Evolutionary conservation across 805 yeast species (phyloP).

Genomic region (Myxozyma sirexii): DNA sequence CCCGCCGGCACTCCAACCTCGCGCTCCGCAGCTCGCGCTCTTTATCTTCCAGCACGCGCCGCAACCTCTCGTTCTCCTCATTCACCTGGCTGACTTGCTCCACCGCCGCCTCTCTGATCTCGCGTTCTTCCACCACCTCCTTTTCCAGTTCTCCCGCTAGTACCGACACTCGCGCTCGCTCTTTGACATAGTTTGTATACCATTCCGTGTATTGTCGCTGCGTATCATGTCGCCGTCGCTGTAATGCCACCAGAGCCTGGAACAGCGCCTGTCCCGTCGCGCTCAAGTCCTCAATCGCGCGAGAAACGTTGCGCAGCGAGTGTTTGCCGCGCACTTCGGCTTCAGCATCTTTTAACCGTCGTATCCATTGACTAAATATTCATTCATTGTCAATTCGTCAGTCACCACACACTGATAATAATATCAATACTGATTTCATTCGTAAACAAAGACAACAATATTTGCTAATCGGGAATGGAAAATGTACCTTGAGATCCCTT

Average conservation of each 20-base stretch:
- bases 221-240: slow-evolving; percentile 27
- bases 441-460: too few species aligned
- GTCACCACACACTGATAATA: too few species aligned
- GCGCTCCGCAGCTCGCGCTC: slow-evolving; percentile 27
- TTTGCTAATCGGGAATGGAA: too few species aligned
- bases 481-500: slow-evolving; percentile 22
- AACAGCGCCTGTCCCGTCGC: slow-evolving; percentile 25
- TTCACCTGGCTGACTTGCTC: background rate
- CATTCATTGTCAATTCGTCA: too few species aligned
- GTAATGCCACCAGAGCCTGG: slow-evolving; percentile 23
- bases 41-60: slow-evolving; percentile 20
- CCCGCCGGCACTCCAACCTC: slow-evolving; percentile 28
- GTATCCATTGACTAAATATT: slow-evolving; percentile 19
- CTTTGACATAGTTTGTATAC: slow-evolving; percentile 19
- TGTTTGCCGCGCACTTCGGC: slow-evolving; percentile 25
- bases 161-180: slow-evolving; percentile 18
- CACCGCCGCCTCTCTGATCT: slow-evolving; percentile 5
- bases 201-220: slow-evolving; percentile 22
- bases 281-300: slow-evolving; percentile 14
- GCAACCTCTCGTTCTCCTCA: slow-evolving; percentile 9
- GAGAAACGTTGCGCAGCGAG: slow-evolving; percentile 22
- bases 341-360: slow-evolving; percentile 14
- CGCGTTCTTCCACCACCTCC: slow-evolving; percentile 14
- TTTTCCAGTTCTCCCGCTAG: slow-evolving; percentile 24
- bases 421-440: too few species aligned